These are phyloP conservation scores for Bipolaris cookei DNA, from an alignment of 2,329 filamentous ascomycete genomes.

Conservation along the genomic window DNA sequence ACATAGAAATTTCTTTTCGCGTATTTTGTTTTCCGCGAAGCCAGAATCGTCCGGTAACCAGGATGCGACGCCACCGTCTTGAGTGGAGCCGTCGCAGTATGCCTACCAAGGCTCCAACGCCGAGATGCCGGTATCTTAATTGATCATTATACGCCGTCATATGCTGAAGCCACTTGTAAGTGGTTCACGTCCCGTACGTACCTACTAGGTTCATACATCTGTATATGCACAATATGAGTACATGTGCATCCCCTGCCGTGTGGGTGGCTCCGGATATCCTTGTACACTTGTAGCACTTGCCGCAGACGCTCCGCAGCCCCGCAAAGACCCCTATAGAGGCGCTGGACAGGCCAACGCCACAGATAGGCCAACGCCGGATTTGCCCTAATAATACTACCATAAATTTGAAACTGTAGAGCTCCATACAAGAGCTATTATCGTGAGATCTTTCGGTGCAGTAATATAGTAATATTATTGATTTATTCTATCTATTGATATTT, in stretches of 20 bases:
- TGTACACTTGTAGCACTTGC: background rate
- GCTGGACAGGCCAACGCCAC: no score
- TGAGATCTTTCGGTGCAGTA: no score
- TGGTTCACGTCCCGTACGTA: no score
- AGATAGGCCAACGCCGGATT: no score
- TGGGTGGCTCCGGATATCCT: background rate
- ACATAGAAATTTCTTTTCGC: conserved; percentile 4
- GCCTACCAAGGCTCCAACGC: background rate
- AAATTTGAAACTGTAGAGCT: no score
- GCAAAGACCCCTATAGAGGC: background rate
- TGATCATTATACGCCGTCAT: background rate
- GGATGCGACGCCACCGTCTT: conserved; percentile 6
- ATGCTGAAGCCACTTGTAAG: background rate
- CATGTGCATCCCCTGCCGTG: background rate
- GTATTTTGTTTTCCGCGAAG: conserved; percentile 1
- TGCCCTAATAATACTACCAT: no score
- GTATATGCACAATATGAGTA: background rate
- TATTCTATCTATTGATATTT: no score
- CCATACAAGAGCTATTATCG: no score
- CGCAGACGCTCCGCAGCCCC: background rate
- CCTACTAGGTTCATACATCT: no score
- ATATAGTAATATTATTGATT: no score
- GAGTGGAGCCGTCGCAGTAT: conserved; percentile 10
- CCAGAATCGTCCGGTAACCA: conserved; percentile 5
- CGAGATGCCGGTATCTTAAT: conserved; percentile 5